Percentiles rank a stretch among this genome's conserved stretches.
Evolutionary conservation across 768 basidiomycete genomes (phyloP).

Genomic region (Dictyophora rubrovolvata): DNA sequence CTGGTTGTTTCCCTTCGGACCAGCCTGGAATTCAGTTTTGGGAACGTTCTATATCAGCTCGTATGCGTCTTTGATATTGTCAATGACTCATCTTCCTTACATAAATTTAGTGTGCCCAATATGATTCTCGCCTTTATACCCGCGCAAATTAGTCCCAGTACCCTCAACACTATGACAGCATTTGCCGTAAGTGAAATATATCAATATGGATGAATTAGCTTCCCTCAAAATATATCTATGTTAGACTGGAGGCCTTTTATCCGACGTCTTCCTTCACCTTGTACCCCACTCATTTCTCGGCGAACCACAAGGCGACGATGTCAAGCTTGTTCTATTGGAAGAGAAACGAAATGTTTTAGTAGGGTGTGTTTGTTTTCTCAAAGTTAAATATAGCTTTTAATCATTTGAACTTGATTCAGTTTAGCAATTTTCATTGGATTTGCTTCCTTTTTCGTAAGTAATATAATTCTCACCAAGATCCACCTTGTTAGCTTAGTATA

Average conservation of each 20-base stretch:
- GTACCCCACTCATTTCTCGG: constrained; percentile 91
- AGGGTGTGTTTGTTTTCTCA: constrained; percentile 41
- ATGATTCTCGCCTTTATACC: constrained; percentile 93
- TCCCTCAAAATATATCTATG: not conserved
- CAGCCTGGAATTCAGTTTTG: constrained; percentile 83
- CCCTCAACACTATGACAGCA: constrained; percentile 89
- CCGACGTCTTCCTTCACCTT: constrained; percentile 87
- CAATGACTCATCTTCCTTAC: not conserved
- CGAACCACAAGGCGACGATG: constrained; percentile 62
- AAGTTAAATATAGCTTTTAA: not conserved
- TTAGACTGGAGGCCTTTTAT: constrained; percentile 82
- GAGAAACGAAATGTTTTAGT: constrained; percentile 86
- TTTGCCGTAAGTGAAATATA: constrained; percentile 54
- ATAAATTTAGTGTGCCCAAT: constrained; percentile 66
- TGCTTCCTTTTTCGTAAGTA: constrained; percentile 68
- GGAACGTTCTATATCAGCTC: constrained; percentile 96
- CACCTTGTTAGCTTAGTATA: not conserved
- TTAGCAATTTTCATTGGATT: constrained; percentile 81
- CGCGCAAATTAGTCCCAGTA: constrained; percentile 72
- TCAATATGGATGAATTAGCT: too few species aligned
- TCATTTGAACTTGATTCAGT: constrained; percentile 25
- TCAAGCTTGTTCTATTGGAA: constrained; percentile 76
- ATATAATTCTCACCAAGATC: not conserved
- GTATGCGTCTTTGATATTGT: constrained; percentile 36
- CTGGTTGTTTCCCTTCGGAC: constrained; percentile 82